Percentiles rank a stretch among this genome's conserved stretches.
Evolutionary conservation across 2,329 filamentous ascomycete genomes (phyloP).

Genomic region (Emergomyces orientalis): DNA sequence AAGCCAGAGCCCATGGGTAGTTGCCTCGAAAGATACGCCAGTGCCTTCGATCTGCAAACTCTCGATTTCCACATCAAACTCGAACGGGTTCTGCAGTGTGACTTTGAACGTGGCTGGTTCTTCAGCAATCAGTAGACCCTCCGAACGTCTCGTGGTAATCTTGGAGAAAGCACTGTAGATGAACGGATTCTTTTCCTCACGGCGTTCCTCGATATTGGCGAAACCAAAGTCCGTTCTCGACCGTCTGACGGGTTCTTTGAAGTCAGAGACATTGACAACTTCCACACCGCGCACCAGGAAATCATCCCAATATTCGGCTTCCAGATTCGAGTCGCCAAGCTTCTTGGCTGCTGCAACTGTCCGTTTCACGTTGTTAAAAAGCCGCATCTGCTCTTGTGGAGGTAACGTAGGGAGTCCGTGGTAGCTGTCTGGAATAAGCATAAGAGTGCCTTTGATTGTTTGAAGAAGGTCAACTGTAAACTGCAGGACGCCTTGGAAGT

Average conservation of each 20-base stretch:
- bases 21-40: constrained; percentile 61
- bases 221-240: constrained; percentile 43
- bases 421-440: constrained; percentile 57
- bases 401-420: constrained; percentile 61
- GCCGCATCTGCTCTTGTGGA: constrained; percentile 72
- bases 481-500: constrained; percentile 79
- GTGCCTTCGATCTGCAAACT: constrained; percentile 64
- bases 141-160: constrained; percentile 46
- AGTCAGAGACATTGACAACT: constrained; percentile 53
- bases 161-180: constrained; percentile 92
- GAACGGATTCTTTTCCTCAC: constrained; percentile 60
- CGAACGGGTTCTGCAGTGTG: constrained; percentile 86
- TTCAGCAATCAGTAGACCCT: constrained; percentile 65
- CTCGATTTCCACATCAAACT: constrained; percentile 85
- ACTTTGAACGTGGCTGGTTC: constrained; percentile 71
- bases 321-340: constrained; percentile 59
- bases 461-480: constrained; percentile 79
- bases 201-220: constrained; percentile 32
- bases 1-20: constrained; percentile 56
- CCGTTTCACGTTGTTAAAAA: constrained; percentile 78
- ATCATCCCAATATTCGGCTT: constrained; percentile 93
- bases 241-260: constrained; percentile 58
- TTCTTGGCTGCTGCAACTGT: constrained; percentile 69
- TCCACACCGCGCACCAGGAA: constrained; percentile 75
- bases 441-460: constrained; percentile 64